Base-by-base conservation (phyloP, 1,284 basidiomycete genomes). In the Apiotrichum mycotoxinovorans region DNA sequence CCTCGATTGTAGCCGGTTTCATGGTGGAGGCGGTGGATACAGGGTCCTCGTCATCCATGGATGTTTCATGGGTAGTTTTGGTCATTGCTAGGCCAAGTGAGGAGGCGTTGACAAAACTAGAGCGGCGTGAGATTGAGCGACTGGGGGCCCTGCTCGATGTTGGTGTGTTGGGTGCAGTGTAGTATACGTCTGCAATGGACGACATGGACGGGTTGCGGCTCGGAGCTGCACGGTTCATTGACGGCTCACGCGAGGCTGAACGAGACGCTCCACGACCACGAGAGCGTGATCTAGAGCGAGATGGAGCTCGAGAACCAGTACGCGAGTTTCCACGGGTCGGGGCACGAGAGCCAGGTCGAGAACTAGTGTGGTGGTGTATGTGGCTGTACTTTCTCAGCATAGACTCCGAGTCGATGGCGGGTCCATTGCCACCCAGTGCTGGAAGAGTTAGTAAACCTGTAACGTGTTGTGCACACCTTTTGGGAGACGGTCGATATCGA, bases 171-270 rank as follows among this genome's bases (percentile, higher is more conserved):
- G 62, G 65, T 0, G 73, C 72, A 11, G 73, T 69, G 57, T 72
- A 72, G 61, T 65, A 76, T 15, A 76, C 54, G 52, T 76, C 74
- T n/a, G 74, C 74, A 38, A 73, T 74, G n/a, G 72, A 72, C 7
- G 62, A 34, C 47, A 51, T 58, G 3, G 65, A 68, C 23, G 69
- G 35, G 27, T 42, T 50, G 14, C 57, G 44, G 41, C 52, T 54
- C 7, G 52, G 51, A 18, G 53, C 37, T n/a, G 37, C 51, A 26
- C 42, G 56, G 33, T 20, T 44, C 46, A 3, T 42, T 33, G 46
- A 51, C 1, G 50, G 37, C 17, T 44, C 57, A 18, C 54, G 48
- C 25, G 54, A 57, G 5, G 51, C 37, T 15, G n/a, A 34, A 22
- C 35, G 45, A 23, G 50, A 27, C n/a, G 18, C 34, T 23, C 34